These are phyloP conservation scores for Colletotrichum brevisporum DNA, from an alignment of 2,329 filamentous ascomycete genomes.

Conservation along the genomic window DNA sequence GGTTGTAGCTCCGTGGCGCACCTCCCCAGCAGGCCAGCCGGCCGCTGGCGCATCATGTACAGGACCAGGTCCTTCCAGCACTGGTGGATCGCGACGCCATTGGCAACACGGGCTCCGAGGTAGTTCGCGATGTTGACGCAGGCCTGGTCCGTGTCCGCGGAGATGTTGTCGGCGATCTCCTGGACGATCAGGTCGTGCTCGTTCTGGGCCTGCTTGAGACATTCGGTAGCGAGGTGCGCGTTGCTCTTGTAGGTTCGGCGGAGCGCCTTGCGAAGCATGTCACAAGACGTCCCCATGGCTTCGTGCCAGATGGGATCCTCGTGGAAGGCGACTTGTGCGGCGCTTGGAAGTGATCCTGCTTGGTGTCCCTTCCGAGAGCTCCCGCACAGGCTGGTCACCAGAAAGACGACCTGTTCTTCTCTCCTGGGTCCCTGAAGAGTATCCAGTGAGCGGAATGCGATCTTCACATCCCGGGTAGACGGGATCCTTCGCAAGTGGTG, in stretches of 20 bases:
- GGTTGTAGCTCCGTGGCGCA: background rate
- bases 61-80: background rate
- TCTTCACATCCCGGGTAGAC: background rate
- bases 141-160: slow-evolving; percentile 4
- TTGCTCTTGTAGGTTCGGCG: background rate
- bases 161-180: background rate
- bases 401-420: background rate
- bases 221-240: background rate
- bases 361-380: background rate
- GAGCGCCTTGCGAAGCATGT: background rate
- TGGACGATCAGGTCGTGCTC: slow-evolving; percentile 1
- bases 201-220: slow-evolving; percentile 2
- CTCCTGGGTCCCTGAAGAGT: background rate
- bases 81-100: background rate
- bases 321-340: background rate
- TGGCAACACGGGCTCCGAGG: background rate
- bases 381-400: background rate
- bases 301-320: slow-evolving; percentile 2
- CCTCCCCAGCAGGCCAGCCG: background rate
- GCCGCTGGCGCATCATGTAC: background rate
- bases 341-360: background rate
- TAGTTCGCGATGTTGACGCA: slow-evolving; percentile 1
- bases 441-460: background rate
- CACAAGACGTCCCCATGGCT: background rate
- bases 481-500: background rate